A percentile compares a stretch with the other conserved stretches of the same genome.
phyloP scores from a whole-genome alignment of 2,329 filamentous ascomycete species.

The Ascochyta rabiei region DNA sequence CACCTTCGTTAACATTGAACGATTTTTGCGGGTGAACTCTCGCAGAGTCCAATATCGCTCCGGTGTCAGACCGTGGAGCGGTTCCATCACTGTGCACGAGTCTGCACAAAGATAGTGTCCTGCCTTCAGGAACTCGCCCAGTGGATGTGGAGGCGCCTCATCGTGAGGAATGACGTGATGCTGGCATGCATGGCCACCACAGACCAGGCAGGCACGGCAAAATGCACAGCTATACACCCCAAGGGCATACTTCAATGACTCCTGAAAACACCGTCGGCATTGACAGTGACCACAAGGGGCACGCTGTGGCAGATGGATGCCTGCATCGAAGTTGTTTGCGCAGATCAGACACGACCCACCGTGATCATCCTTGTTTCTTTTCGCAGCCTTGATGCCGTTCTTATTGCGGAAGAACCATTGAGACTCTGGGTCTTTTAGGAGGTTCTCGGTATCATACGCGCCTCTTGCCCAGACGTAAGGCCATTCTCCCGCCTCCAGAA shows the following conservation, averaged over 20 bases:
- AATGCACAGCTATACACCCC: background rate
- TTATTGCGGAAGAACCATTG: slow-evolving; percentile 8
- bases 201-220: slow-evolving; percentile 5
- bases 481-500: background rate
- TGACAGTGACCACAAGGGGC: slow-evolving; percentile 3
- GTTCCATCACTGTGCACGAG: background rate
- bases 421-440: background rate
- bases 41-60: slow-evolving; percentile 1
- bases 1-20: background rate
- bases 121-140: background rate
- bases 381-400: background rate
- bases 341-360: slow-evolving; percentile 4
- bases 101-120: background rate
- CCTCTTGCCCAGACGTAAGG: background rate
- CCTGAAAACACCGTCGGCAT: background rate
- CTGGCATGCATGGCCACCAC: background rate
- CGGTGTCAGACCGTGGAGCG: background rate
- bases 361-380: background rate
- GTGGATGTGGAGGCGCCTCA: background rate
- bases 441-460: background rate
- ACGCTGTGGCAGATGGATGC: background rate
- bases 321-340: slow-evolving; percentile 1
- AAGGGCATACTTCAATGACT: background rate
- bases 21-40: background rate
- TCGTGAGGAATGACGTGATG: background rate